These are phyloP conservation scores for Sungouiella thailandica DNA, from an alignment of 805 yeast species.

Conservation along the genomic window DNA sequence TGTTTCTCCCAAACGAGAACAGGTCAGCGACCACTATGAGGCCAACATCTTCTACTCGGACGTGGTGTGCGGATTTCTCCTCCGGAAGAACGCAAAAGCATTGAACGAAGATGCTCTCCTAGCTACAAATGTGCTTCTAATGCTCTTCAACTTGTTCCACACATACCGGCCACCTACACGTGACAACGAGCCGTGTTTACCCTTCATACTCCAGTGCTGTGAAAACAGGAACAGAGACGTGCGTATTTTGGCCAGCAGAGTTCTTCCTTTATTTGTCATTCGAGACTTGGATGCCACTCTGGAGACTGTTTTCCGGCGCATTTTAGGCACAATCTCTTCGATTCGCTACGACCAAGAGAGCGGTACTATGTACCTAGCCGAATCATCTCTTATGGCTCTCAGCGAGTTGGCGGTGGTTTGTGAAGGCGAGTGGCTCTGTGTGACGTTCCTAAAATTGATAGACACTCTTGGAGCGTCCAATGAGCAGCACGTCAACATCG, in stretches of 20 bases:
- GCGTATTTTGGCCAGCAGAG: slow-evolving; percentile 46
- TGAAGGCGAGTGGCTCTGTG: slow-evolving; percentile 64
- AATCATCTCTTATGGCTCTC: slow-evolving; percentile 56
- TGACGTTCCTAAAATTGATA: slow-evolving; percentile 58
- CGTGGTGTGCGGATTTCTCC: slow-evolving; percentile 18
- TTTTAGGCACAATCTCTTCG: slow-evolving; percentile 39
- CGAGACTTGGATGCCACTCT: slow-evolving; percentile 28
- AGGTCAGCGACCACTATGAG: slow-evolving; percentile 18
- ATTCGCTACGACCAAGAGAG: slow-evolving; percentile 30
- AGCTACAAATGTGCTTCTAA: slow-evolving; percentile 40
- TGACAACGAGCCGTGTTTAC: slow-evolving; percentile 26
- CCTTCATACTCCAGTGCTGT: slow-evolving; percentile 33
- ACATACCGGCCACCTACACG: slow-evolving; percentile 47
- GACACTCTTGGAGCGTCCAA: slow-evolving; percentile 61
- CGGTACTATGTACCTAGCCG: slow-evolving; percentile 42
- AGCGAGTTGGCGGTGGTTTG: slow-evolving; percentile 59
- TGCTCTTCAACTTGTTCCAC: slow-evolving; percentile 45
- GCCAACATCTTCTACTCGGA: slow-evolving; percentile 21
- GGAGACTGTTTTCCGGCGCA: slow-evolving; percentile 39
- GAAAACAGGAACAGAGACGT: slow-evolving; percentile 48
- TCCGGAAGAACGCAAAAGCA: slow-evolving; percentile 3
- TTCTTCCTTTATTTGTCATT: slow-evolving; percentile 50
- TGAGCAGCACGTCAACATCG: slow-evolving; percentile 63
- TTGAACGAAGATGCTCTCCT: slow-evolving; percentile 20
- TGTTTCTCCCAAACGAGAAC: slow-evolving; percentile 20